Base-by-base conservation (phyloP, 257 asterid species). In the Fraxinus anomala region DNA sequence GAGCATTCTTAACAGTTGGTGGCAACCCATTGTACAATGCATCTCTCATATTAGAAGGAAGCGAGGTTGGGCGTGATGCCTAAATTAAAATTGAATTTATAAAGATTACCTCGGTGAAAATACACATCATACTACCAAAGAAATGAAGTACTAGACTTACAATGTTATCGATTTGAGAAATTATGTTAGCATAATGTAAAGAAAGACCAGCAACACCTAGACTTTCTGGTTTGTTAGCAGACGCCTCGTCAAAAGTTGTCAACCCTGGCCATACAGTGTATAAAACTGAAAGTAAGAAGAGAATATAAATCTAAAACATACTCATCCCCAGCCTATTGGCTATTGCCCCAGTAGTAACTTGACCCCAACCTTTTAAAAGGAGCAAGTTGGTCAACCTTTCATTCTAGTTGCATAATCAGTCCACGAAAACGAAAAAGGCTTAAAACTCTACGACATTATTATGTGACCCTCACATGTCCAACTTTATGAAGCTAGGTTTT, bases 31-130 rank as follows among this genome's bases (percentile, higher is more conserved):
- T 90, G 84, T 95, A 95, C 82, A 95, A 73, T 23, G 91, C 83
- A 81, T 93, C 99, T 85, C 99, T 91, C 90, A 83, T 87, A 83
- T 90, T 95, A 73, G 98, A 97, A 56, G 99, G 99, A 76, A 95
- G 98, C 76, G 96, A 90, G 56, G 97, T 86, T 23, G 98, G 97
- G 4, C 94, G 97, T 11, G 97, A 88, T 12, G 98, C 96, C 98
- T 95, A 69, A 40, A 72, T 82, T 67, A 61, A 83, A 75, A 78
- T 9, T 19, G 23, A 79, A 75, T 68, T 70, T 72, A 59, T 39
- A 16, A 72, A 37, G 72, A 71, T 61, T 17, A 63, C 30, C 73
- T 68, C 69, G 4, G 36, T 63, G 30, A 47, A 59, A 11, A 67
- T 37, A 33, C 8, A 23, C 21, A 28, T 44, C 6, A 75, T 28